These are phyloP conservation scores for Eremochloa ophiuroides DNA, from an alignment of 176 grass and related monocot species.

Conservation along the genomic window DNA sequence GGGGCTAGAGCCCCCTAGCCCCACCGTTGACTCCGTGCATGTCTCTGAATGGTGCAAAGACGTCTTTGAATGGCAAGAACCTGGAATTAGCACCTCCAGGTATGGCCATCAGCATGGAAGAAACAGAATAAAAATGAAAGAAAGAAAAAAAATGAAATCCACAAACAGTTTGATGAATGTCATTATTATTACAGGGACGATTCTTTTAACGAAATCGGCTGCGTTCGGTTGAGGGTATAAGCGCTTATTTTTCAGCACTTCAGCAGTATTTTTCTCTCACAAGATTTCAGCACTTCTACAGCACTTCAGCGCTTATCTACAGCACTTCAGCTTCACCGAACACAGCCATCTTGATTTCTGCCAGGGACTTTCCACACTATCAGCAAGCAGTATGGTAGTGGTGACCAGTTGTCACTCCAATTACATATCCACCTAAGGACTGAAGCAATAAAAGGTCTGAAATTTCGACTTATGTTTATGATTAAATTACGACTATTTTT, in stretches of 20 bases:
- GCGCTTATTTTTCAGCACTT: too few species aligned
- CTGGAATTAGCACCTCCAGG: conserved; percentile 52
- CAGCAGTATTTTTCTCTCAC: too few species aligned
- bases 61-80: conserved; percentile 57
- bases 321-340: too few species aligned
- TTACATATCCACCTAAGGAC: conserved; percentile 57
- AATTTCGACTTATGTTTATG: neutral
- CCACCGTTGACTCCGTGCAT: too few species aligned
- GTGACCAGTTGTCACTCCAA: conserved; percentile 50
- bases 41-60: conserved; percentile 48
- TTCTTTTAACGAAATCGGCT: neutral
- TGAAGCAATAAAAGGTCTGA: conserved; percentile 77
- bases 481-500: neutral
- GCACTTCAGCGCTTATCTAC: too few species aligned
- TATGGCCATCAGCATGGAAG: conserved; percentile 2
- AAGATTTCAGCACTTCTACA: too few species aligned
- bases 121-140: neutral
- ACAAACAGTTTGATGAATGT: neutral
- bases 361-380: conserved; percentile 65
- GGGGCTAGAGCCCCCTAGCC: too few species aligned
- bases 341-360: conserved; percentile 7
- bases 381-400: conserved; percentile 55
- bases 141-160: neutral
- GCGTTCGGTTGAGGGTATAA: too few species aligned
- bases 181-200: neutral